Conservation (phyloP, 2,329 filamentous ascomycete species). For the Microsporum canis region DNA sequence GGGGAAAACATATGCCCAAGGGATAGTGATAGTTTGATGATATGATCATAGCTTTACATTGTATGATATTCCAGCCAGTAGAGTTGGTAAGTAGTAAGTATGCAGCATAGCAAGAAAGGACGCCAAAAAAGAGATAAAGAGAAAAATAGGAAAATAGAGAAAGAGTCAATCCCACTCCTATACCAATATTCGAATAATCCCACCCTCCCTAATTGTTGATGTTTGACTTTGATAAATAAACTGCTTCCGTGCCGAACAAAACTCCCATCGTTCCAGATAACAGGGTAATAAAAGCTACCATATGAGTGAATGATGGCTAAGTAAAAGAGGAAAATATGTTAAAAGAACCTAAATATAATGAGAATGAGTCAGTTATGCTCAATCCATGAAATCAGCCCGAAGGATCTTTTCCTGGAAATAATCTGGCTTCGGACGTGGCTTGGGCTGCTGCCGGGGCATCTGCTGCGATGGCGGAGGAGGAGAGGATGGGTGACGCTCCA, state of each 20-base stretch:
- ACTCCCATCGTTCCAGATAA: not conserved
- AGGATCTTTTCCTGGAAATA: slow-evolving; percentile 94
- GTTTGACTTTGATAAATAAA: not conserved
- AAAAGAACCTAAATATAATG: not conserved
- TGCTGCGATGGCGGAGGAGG: slow-evolving; percentile 5
- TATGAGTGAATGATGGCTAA: not conserved
- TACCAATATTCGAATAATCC: not conserved
- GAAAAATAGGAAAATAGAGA: not conserved
- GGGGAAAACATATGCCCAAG: not conserved
- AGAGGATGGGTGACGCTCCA: slow-evolving; percentile 6
- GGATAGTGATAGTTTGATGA: not conserved
- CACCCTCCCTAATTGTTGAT: not conserved
- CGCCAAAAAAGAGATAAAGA: not conserved
- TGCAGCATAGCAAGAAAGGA: not conserved
- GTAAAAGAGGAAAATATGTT: not conserved
- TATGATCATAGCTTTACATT: not conserved
- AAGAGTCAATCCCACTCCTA: not conserved
- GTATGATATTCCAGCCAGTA: not conserved
- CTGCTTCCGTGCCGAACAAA: not conserved
- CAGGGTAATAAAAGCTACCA: not conserved
- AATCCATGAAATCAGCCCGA: slow-evolving; percentile 98
- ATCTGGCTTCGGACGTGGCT: slow-evolving; percentile 63
- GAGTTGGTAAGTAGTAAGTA: not conserved
- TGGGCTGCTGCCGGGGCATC: slow-evolving; percentile 28
- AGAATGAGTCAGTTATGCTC: not conserved